Evolutionary conservation across 371 early-diverging fungal genomes (phyloP).

Genomic region (Umbelopsis sp.): DNA sequence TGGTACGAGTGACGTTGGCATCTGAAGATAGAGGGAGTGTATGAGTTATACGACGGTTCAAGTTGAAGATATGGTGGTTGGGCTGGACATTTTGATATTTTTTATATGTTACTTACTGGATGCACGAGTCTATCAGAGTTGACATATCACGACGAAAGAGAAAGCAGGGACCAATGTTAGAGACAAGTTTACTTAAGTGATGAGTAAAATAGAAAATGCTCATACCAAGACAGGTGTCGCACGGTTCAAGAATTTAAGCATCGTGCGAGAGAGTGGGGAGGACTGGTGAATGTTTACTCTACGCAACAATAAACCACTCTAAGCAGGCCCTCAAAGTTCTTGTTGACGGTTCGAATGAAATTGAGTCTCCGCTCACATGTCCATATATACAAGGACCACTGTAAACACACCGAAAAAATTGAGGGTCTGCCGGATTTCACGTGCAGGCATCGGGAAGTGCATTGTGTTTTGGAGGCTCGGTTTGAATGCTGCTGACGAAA

Average conservation of each 20-base stretch:
- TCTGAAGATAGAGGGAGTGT: not conserved
- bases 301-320: constrained; percentile 8
- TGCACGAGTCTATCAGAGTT: constrained; percentile 6
- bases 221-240: constrained; percentile 13
- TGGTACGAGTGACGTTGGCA: constrained; percentile 10
- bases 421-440: constrained; percentile 16
- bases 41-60: not conserved
- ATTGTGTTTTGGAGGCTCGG: too few relatives aligned
- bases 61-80: not conserved
- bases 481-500: constrained; percentile 9
- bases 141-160: not conserved
- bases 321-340: not conserved
- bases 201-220: not conserved
- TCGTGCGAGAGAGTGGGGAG: constrained; percentile 17
- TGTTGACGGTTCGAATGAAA: constrained; percentile 8
- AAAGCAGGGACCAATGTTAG: not conserved
- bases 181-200: not conserved
- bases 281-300: not conserved
- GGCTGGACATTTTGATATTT: not conserved
- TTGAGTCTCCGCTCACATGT: constrained; percentile 1
- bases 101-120: constrained; percentile 3
- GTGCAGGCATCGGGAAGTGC: constrained; percentile 7
- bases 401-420: constrained; percentile 1
- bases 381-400: not conserved
- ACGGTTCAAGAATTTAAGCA: constrained; percentile 18